phyloP scores from a whole-genome alignment of 768 basidiomycete species.

The Suillus placidus region DNA sequence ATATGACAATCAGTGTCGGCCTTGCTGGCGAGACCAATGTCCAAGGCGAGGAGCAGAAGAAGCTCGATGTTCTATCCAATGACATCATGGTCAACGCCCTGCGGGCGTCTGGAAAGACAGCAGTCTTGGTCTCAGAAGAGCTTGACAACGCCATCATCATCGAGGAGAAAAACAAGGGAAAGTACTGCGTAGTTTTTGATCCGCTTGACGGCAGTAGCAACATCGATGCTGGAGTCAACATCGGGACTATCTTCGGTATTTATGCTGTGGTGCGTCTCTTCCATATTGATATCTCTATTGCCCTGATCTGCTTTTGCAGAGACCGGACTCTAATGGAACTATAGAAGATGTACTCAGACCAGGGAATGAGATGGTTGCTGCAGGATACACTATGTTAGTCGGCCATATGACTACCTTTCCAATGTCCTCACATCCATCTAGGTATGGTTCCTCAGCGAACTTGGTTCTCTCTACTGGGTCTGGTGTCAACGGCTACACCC shows the following conservation, averaged over 20 bases:
- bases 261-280: conserved; percentile 79
- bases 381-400: conserved; percentile 92
- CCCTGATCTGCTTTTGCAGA: conserved; percentile 43
- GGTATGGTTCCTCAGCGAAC: conserved; percentile 96
- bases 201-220: conserved; percentile 96
- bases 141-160: conserved; percentile 91
- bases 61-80: conserved; percentile 95
- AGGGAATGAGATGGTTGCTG: conserved; percentile 96
- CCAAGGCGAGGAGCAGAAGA: conserved; percentile 99
- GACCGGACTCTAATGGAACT: conserved; percentile 74
- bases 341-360: conserved; percentile 90
- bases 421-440: conserved; percentile 23
- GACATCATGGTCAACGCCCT: conserved; percentile 99
- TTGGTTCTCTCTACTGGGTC: conserved; percentile 92
- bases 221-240: conserved; percentile 98
- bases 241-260: conserved; percentile 96
- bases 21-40: conserved; percentile 96
- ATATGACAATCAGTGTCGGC: conserved; percentile 67
- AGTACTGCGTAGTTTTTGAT: conserved; percentile 98
- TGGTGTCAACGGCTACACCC: conserved; percentile 97
- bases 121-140: conserved; percentile 97
- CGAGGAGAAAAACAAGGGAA: conserved; percentile 76
- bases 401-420: neutral
- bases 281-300: neutral
- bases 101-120: conserved; percentile 93